phyloP scores from a whole-genome alignment of 108 stramenopile genomes.

The Aurantiochytrium sp. region DNA sequence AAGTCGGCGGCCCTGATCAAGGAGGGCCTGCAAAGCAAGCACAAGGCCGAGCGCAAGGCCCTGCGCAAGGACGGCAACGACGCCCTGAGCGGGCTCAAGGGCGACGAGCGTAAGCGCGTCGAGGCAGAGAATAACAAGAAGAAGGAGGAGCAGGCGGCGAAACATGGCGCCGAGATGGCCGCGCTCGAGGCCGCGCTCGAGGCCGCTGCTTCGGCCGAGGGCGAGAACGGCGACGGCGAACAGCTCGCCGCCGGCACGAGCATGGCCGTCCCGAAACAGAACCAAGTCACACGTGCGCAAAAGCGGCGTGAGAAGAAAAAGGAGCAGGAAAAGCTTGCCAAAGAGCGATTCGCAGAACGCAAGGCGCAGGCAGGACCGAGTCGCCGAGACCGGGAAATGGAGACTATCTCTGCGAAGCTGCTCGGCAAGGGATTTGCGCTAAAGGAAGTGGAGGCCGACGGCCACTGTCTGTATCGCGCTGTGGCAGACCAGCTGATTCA shows the following conservation, averaged over 20 bases:
- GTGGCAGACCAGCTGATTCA: conserved; percentile 64
- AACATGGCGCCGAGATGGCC: not conserved
- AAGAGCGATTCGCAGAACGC: not conserved
- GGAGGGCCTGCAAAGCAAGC: not conserved
- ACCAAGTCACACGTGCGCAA: not conserved
- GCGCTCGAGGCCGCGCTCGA: not conserved
- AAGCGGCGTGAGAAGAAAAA: not conserved
- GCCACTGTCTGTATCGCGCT: conserved; percentile 89
- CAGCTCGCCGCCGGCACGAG: not conserved
- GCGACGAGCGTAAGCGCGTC: not conserved
- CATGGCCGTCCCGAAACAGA: not conserved
- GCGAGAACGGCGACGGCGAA: not conserved
- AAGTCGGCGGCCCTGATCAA: not conserved
- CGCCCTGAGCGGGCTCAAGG: not conserved
- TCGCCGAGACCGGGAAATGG: not conserved
- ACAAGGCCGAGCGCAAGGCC: not conserved
- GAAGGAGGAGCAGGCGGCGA: not conserved
- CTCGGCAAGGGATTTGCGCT: conserved; percentile 36
- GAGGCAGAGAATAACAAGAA: not conserved
- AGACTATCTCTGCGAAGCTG: not conserved
- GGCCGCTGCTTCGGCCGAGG: not conserved
- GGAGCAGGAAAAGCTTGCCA: not conserved
- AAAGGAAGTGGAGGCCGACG: conserved; percentile 78
- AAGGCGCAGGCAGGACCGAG: not conserved
- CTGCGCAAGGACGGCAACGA: not conserved